Evolutionary conservation across 2,329 filamentous ascomycete genomes (phyloP).

Genomic region (Bertia moriformis): DNA sequence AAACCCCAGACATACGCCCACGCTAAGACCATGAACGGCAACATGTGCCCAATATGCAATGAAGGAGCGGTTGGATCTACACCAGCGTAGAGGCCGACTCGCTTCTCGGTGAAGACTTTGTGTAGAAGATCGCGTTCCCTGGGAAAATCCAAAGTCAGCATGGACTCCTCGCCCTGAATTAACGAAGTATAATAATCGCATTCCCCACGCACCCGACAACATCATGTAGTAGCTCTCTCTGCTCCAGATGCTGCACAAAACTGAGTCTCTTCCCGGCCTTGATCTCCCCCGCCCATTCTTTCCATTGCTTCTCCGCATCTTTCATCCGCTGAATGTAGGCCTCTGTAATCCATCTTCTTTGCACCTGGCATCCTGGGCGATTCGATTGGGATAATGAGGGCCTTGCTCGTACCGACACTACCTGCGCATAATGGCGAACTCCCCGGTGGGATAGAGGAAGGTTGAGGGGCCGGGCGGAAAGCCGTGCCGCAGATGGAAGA

Average conservation of each 20-base stretch:
- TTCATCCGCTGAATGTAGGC: slow-evolving; percentile 2
- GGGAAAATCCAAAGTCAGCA: background rate
- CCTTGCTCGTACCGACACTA: no score
- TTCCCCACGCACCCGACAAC: slow-evolving; percentile 26
- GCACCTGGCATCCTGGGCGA: no score
- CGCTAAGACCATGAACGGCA: slow-evolving; percentile 31
- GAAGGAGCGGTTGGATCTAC: slow-evolving; percentile 32
- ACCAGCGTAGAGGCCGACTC: slow-evolving; percentile 28
- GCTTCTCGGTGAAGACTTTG: slow-evolving; percentile 24
- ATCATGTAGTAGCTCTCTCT: slow-evolving; percentile 26
- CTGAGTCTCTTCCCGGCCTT: slow-evolving; percentile 22
- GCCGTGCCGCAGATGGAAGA: background rate
- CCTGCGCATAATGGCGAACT: no score
- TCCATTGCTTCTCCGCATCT: slow-evolving; percentile 6
- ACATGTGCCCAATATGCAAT: slow-evolving; percentile 31
- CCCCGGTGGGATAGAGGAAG: no score
- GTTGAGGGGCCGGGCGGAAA: no score
- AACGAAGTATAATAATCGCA: background rate
- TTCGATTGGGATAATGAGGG: no score
- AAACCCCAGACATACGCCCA: slow-evolving; percentile 32
- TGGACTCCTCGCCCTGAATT: background rate
- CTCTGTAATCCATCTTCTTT: slow-evolving; percentile 5
- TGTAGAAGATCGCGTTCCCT: slow-evolving; percentile 25
- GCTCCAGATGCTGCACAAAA: slow-evolving; percentile 25
- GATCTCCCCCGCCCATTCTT: slow-evolving; percentile 4